Evolutionary conservation across 768 basidiomycete species (phyloP).

Genomic region (Pleurotus citrinopileatus): DNA sequence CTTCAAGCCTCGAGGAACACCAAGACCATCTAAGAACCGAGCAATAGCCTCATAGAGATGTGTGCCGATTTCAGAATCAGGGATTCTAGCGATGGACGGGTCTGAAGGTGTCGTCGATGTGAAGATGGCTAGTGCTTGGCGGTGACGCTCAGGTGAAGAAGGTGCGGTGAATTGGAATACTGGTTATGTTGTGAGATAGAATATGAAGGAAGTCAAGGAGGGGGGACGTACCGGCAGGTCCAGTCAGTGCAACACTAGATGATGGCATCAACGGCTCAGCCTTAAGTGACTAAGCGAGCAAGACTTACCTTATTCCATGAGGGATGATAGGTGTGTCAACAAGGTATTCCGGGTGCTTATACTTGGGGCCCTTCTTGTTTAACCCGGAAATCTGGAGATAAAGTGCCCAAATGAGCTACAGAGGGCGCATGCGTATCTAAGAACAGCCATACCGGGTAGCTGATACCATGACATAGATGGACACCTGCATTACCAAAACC

Average conservation of each 20-base stretch:
- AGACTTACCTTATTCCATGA: slow-evolving; percentile 73
- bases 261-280: slow-evolving; percentile 19
- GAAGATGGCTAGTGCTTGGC: slow-evolving; percentile 86
- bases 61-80: slow-evolving; percentile 76
- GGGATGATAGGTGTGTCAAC: slow-evolving; percentile 90
- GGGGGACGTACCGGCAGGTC: slow-evolving; percentile 63
- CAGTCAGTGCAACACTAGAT: slow-evolving; percentile 77
- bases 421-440: not conserved
- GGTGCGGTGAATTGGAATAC: slow-evolving; percentile 97
- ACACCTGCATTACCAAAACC: slow-evolving; percentile 95
- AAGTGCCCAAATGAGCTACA: not conserved
- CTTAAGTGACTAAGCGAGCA: not conserved
- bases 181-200: slow-evolving; percentile 16
- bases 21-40: slow-evolving; percentile 80
- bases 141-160: slow-evolving; percentile 87
- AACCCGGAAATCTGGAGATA: slow-evolving; percentile 75
- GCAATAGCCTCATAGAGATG: slow-evolving; percentile 86
- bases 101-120: slow-evolving; percentile 59
- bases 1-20: slow-evolving; percentile 82
- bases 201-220: slow-evolving; percentile 2
- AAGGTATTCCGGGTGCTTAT: slow-evolving; percentile 86
- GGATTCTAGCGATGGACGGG: slow-evolving; percentile 67
- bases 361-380: slow-evolving; percentile 93
- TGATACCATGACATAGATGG: slow-evolving; percentile 88
- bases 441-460: slow-evolving; percentile 62